Evolutionary conservation across 495 filamentous ascomycete genomes (phyloP), one percentile per base, ranked within the genome.

Genomic region (Podospora fimiseda): DNA sequence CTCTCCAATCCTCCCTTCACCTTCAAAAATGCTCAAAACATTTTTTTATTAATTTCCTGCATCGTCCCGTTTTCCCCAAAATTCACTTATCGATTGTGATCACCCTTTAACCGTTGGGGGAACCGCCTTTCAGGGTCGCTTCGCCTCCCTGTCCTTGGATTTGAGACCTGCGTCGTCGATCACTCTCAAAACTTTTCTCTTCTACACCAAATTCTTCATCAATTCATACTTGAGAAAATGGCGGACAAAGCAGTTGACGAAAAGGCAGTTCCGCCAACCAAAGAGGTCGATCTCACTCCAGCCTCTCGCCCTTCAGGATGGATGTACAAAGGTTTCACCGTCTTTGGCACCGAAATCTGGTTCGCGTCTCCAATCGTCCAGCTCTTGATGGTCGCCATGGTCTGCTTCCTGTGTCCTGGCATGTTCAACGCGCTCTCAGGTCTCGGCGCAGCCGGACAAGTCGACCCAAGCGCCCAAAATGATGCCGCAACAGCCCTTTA

Each of bases 391-490:
- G 85, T 91, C 40, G 81, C 88, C 16, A 78, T 91, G 57, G 88
- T 93, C 49, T 95, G 89, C 69, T 95, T 95, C 77, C 72, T 95
- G 53, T 94, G 89, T 63, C 89, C 89, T 4, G 89, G 88, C 65
- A 88, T 85, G 74, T 92, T 82, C 76, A 95, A 92, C 66, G 88
- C 88, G 18, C 70, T 91, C 30, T 74, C 67, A 45, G 87, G 87
- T 58, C 75, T 93, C 21, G 89, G 89, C 58, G 89, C 82, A 46
- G 86, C 74, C 70, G 89, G 89, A 33, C 82, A 82, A 65, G 60
- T 84, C 48, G 78, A 89, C 58, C 42, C 73, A 1, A 71, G 68
- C 16, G 81, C 87, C 51, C 80, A 83, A 58, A 80, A 86, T 60
- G 79, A 87, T 59, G 81, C 88, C 55, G 81, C 77, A 61, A 84